Conservation (phyloP, 2,329 filamentous ascomycete genomes). For the Beauveria asiatica region DNA sequence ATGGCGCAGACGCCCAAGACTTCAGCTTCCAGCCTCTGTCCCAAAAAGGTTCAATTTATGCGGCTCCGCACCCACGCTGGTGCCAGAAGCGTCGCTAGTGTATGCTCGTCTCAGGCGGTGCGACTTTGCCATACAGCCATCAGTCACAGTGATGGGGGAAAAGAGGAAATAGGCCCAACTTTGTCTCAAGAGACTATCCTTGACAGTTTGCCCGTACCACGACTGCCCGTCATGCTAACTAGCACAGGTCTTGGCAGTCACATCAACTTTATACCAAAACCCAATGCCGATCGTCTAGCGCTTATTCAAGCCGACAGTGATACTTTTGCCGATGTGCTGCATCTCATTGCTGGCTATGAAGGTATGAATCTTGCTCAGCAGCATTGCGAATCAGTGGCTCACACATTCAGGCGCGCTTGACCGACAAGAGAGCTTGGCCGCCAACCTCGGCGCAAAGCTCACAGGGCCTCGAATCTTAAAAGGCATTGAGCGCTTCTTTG, state of each 20-base stretch:
- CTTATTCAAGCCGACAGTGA: slow-evolving; percentile 51
- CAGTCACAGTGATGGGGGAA: background rate
- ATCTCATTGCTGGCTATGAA: slow-evolving; percentile 71
- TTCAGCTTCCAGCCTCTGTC: slow-evolving; percentile 3
- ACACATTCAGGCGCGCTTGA: slow-evolving; percentile 58
- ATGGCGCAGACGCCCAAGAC: slow-evolving; percentile 1
- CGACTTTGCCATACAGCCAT: background rate
- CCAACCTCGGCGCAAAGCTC: slow-evolving; percentile 75
- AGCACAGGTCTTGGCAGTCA: slow-evolving; percentile 18
- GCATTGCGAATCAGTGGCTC: slow-evolving; percentile 12
- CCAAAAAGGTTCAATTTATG: background rate
- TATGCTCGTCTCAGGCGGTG: background rate
- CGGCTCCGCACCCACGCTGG: background rate
- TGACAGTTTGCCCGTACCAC: background rate
- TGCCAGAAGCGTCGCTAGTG: background rate
- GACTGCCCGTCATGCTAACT: background rate
- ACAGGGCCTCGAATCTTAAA: slow-evolving; percentile 76
- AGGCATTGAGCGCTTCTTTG: slow-evolving; percentile 78
- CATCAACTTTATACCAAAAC: slow-evolving; percentile 46
- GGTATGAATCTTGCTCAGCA: slow-evolving; percentile 25
- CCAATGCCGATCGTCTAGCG: slow-evolving; percentile 35
- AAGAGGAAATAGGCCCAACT: background rate
- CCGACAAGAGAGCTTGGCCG: slow-evolving; percentile 78
- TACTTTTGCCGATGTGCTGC: slow-evolving; percentile 63
- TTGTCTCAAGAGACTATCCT: background rate